Base-by-base conservation (phyloP, 1,284 basidiomycete genomes). In the Pyrrhoderma lamaoense region DNA sequence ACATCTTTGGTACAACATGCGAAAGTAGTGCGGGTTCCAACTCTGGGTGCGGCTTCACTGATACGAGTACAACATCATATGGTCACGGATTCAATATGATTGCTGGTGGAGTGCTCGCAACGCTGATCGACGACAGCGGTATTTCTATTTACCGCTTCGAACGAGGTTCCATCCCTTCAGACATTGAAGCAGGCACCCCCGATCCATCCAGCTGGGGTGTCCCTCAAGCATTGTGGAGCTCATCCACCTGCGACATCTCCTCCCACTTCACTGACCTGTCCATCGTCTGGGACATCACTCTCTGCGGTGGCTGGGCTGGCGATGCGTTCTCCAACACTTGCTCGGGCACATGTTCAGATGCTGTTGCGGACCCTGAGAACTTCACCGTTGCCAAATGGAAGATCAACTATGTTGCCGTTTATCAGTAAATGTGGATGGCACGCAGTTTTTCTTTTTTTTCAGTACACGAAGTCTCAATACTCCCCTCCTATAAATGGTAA, bases 101-200 rank as follows among this genome's bases (percentile, higher is more conserved):
- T 11, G 70, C 71, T 1, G 91, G 91, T 8, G 90, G 89, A 14
- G 85, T 92, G 18, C 90, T 73, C 59, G 89, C 79, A 0, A 82
- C 86, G 65, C 65, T 80, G 34, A 86, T 87, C 82, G 76, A 85
- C 58, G 60, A 61, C 25, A 62, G 66, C 4, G 89, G 86, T 3
- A 82, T 95, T 64, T 75, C 71, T 47, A 74, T 93, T 44, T 95
- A 89, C 86, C 80, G 79, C 63, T 92, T 91, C 72, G 59, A 76
- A 23, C 77, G 90, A 37, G 61, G 60, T 25, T 63, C 70, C 5
- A 82, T 93, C 47, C 92, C 92, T 1, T 45, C 57, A 3, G 89
- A 94, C 64, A 81, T 93, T 64, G 69, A 67, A 3, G 62, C 62
- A 13, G 65, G 72, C 47, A 65, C 59, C 14, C 90, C 88, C 1